phyloP scores from a whole-genome alignment of 2,329 filamentous ascomycete species.

The Stagonosporopsis chrysanthemi region DNA sequence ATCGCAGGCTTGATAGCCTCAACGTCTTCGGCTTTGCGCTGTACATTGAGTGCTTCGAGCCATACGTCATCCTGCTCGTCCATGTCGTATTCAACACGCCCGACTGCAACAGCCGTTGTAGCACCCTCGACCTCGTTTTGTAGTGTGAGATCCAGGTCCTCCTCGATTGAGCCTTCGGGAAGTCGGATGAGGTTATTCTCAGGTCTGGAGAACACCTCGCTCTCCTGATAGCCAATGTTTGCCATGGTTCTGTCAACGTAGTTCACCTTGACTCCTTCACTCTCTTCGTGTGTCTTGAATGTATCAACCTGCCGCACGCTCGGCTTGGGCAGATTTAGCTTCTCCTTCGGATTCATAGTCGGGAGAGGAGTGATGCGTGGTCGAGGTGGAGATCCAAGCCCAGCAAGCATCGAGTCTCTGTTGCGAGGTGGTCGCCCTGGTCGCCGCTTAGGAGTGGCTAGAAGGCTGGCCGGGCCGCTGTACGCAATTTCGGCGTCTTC shows the following conservation, averaged over 20 bases:
- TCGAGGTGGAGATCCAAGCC: slow-evolving; percentile 66
- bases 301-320: slow-evolving; percentile 79
- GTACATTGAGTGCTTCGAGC: slow-evolving; percentile 83
- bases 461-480: slow-evolving; percentile 16
- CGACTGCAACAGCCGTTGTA: slow-evolving; percentile 62
- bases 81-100: slow-evolving; percentile 98
- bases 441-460: slow-evolving; percentile 60
- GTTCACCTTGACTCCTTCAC: slow-evolving; percentile 81
- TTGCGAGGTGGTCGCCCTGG: slow-evolving; percentile 72
- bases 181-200: slow-evolving; percentile 73
- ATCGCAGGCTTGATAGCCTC: slow-evolving; percentile 90
- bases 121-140: slow-evolving; percentile 68
- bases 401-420: slow-evolving; percentile 66
- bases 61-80: slow-evolving; percentile 98
- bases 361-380: slow-evolving; percentile 76
- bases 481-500: slow-evolving; percentile 30
- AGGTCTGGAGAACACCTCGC: slow-evolving; percentile 83
- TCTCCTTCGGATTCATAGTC: slow-evolving; percentile 81
- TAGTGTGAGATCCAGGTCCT: slow-evolving; percentile 66
- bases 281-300: slow-evolving; percentile 83
- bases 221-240: slow-evolving; percentile 94
- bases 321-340: slow-evolving; percentile 77
- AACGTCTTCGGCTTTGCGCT: slow-evolving; percentile 75
- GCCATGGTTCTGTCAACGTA: slow-evolving; percentile 98
- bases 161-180: slow-evolving; percentile 67